Conservation (phyloP, 139 green algal species). For the Limnomonas spitsbergensis region DNA sequence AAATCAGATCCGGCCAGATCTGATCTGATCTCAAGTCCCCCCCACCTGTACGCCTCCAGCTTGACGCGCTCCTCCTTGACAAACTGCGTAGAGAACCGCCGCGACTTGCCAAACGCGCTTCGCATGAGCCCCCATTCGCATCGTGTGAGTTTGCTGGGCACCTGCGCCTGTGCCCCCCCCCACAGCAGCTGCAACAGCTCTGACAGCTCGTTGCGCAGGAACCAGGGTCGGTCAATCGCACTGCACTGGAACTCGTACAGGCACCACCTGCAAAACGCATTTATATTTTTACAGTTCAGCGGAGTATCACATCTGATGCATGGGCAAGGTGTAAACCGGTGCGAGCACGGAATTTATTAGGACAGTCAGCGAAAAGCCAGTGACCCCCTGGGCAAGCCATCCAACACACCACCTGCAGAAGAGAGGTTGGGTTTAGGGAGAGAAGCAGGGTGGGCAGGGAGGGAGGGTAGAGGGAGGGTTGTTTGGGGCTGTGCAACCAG, state of each 20-base stretch:
- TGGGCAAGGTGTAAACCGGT: too few relatives aligned
- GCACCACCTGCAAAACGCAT: conserved; percentile 26
- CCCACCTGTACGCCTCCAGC: conserved; percentile 20
- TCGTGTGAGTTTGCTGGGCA: conserved; percentile 6
- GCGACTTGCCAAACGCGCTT: conserved; percentile 50
- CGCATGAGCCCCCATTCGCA: conserved; percentile 20
- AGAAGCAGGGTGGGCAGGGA: too few relatives aligned
- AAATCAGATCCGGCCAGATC: too few relatives aligned
- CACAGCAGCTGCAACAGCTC: conserved; percentile 11
- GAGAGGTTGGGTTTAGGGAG: too few relatives aligned
- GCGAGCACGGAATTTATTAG: too few relatives aligned
- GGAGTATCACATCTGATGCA: too few relatives aligned
- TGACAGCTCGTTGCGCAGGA: conserved; percentile 54
- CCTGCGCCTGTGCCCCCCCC: not conserved
- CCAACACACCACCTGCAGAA: too few relatives aligned
- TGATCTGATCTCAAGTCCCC: too few relatives aligned
- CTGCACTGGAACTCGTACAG: conserved; percentile 70
- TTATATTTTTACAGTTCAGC: not conserved
- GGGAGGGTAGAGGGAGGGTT: too few relatives aligned
- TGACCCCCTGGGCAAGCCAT: too few relatives aligned
- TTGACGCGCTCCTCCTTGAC: conserved; percentile 41
- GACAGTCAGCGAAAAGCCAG: too few relatives aligned
- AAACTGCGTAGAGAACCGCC: conserved; percentile 68
- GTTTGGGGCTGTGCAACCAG: too few relatives aligned
- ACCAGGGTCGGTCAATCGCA: conserved; percentile 74